These are phyloP conservation scores for Exophiala oligosperma DNA, from an alignment of 2,329 filamentous ascomycete species.

Conservation along the genomic window DNA sequence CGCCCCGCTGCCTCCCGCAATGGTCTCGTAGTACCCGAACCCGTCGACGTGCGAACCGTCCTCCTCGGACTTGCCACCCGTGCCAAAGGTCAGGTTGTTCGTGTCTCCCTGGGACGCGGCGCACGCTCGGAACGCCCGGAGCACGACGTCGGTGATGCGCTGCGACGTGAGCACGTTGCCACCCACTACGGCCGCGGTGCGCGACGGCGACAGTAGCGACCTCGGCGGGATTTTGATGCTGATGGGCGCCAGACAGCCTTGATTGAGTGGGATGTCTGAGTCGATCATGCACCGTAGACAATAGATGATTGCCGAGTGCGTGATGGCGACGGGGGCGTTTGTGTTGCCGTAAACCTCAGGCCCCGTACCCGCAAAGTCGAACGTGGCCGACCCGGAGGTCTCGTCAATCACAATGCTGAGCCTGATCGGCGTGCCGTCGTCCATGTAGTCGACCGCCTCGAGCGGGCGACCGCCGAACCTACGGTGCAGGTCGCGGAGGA, in stretches of 20 bases:
- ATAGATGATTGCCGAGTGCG: constrained; percentile 38
- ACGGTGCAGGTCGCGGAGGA: constrained; percentile 29
- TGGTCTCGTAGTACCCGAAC: constrained; percentile 81
- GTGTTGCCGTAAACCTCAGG: constrained; percentile 35
- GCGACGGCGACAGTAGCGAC: constrained; percentile 34
- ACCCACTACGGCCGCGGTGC: constrained; percentile 30
- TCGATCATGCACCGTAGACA: constrained; percentile 31
- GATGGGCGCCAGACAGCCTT: constrained; percentile 34
- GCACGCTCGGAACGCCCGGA: constrained; percentile 34
- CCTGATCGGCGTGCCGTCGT: constrained; percentile 40
- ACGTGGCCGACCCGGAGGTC: constrained; percentile 34
- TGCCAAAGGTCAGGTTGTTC: constrained; percentile 34
- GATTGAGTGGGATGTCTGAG: constrained; percentile 35
- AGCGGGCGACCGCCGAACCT: constrained; percentile 28
- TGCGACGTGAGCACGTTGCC: constrained; percentile 34
- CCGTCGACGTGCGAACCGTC: constrained; percentile 33
- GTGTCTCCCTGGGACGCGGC: constrained; percentile 33
- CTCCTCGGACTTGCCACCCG: constrained; percentile 14
- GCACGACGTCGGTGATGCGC: constrained; percentile 33
- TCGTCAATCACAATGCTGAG: constrained; percentile 37
- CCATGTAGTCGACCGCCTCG: constrained; percentile 40
- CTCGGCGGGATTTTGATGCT: constrained; percentile 29
- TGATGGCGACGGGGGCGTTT: constrained; percentile 42
- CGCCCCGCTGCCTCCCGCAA: constrained; percentile 74
- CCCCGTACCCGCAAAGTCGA: constrained; percentile 45